Percentiles rank a stretch among this genome's conserved stretches.
Evolutionary conservation across 305 asterid species (phyloP).

Genomic region (Fraxinus dipetala): DNA sequence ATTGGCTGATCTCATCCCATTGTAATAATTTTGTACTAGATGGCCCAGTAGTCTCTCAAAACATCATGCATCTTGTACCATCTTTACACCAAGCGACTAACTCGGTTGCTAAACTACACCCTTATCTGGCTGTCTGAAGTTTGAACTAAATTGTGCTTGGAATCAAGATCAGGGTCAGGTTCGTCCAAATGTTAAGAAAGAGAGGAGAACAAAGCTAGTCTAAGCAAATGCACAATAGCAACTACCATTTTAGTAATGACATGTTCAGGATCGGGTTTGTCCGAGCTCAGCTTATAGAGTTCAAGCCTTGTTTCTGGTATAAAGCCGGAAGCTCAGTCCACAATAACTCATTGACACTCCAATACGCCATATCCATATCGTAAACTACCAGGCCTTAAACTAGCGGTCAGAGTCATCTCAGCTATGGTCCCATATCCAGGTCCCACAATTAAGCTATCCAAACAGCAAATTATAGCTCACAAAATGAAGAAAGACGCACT

Average conservation of each 20-base stretch:
- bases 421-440: neutral
- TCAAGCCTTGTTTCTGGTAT: neutral
- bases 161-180: neutral
- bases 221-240: neutral
- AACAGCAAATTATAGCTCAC: neutral
- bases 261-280: neutral
- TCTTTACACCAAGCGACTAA: neutral
- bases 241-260: neutral
- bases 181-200: neutral
- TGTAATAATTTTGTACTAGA: neutral
- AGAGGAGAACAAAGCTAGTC: neutral
- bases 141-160: neutral
- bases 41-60: neutral
- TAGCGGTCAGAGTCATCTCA: neutral
- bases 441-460: neutral
- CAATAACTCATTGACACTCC: neutral
- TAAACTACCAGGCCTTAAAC: neutral
- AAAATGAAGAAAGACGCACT: neutral
- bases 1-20: neutral
- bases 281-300: neutral
- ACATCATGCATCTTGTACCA: neutral
- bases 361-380: neutral
- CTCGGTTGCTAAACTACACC: neutral
- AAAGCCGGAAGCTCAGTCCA: neutral
- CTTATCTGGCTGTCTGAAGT: neutral